Evolutionary conservation across 2,329 filamentous ascomycete species (phyloP).

Genomic region (Sclerotinia trifoliorum): DNA sequence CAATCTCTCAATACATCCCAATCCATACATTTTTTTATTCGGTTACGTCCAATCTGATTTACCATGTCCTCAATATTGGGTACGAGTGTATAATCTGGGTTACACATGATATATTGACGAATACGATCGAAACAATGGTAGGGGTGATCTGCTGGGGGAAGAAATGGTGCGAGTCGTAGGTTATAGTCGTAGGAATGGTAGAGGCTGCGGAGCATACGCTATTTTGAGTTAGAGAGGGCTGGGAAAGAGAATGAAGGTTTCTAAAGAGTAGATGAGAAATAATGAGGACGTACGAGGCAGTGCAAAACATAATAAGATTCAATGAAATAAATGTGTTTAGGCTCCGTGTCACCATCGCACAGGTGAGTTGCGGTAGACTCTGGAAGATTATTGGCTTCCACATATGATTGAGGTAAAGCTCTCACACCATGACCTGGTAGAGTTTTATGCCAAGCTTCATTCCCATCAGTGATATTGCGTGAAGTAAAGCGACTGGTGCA

Average conservation of each 20-base stretch:
- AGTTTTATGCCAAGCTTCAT: conserved; percentile 8
- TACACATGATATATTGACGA: conserved; percentile 24
- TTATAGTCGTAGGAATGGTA: background rate
- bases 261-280: background rate
- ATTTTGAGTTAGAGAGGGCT: background rate
- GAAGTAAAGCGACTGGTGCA: conserved; percentile 2
- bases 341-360: background rate
- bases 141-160: background rate
- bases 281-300: background rate
- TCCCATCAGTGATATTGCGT: background rate
- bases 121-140: conserved; percentile 23
- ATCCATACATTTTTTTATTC: conserved; percentile 5
- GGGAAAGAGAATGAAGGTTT: too few relatives aligned
- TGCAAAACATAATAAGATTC: conserved; percentile 19
- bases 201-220: conserved; percentile 10
- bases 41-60: background rate
- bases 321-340: conserved; percentile 16
- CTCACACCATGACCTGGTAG: conserved; percentile 3
- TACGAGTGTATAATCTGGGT: conserved; percentile 20
- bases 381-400: background rate
- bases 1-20: conserved; percentile 18
- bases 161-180: background rate
- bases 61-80: conserved; percentile 6
- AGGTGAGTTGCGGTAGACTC: background rate
- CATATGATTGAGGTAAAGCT: background rate